These are phyloP conservation scores for Stereocaulon alpinum DNA, from an alignment of 495 filamentous ascomycete species.

Conservation along the genomic window DNA sequence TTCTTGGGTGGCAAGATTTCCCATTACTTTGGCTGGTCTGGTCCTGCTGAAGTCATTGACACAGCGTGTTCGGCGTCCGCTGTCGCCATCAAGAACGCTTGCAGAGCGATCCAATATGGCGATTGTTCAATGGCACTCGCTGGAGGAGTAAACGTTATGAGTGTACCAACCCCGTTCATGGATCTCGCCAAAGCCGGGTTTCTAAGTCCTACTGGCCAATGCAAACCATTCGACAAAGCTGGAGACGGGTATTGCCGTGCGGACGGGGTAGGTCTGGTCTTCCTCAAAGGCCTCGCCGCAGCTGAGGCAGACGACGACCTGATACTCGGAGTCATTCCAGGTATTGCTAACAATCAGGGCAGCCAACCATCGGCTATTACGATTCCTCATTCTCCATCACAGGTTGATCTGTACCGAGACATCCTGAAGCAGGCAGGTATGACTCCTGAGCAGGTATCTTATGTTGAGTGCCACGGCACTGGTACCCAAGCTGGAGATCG, in stretches of 20 bases:
- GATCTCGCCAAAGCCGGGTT: constrained; percentile 34
- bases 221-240: constrained; percentile 47
- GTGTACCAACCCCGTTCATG: constrained; percentile 18
- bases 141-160: constrained; percentile 31
- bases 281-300: constrained; percentile 47
- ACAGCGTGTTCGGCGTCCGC: constrained; percentile 40
- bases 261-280: constrained; percentile 29
- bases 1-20: constrained; percentile 26
- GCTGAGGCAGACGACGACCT: constrained; percentile 51
- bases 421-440: constrained; percentile 12
- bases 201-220: constrained; percentile 41
- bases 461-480: constrained; percentile 36
- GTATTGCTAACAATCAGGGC: constrained; percentile 45
- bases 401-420: constrained; percentile 14
- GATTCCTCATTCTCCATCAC: constrained; percentile 27
- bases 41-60: constrained; percentile 36
- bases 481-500: constrained; percentile 27
- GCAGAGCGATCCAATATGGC: constrained; percentile 25
- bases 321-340: constrained; percentile 50
- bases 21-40: constrained; percentile 39
- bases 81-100: constrained; percentile 26
- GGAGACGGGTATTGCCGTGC: constrained; percentile 33
- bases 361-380: constrained; percentile 19
- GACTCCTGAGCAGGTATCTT: constrained; percentile 14
- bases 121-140: constrained; percentile 31